Evolutionary conservation across 208 protist genomes (phyloP).

Genomic region (Sergeia podlipaevii): DNA sequence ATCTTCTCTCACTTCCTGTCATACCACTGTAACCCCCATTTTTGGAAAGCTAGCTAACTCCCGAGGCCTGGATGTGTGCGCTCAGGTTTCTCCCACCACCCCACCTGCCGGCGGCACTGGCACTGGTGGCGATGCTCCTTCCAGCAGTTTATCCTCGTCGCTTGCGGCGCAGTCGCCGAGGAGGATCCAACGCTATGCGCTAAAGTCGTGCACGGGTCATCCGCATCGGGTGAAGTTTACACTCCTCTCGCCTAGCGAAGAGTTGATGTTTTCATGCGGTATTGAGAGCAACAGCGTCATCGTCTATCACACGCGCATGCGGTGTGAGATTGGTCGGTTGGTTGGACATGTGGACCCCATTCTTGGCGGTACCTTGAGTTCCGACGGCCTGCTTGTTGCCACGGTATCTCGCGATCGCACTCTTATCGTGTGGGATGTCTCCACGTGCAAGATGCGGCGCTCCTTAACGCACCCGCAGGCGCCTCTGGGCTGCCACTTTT

Average conservation of each 20-base stretch:
- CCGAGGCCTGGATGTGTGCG: too few species aligned
- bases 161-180: too few species aligned
- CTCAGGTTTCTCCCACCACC: too few species aligned
- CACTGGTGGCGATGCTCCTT: too few species aligned
- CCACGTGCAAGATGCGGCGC: conserved; percentile 21
- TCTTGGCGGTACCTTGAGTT: conserved; percentile 16
- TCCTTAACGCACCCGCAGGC: conserved; percentile 22
- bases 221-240: conserved; percentile 1
- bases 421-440: conserved; percentile 23
- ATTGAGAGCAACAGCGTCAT: conserved; percentile 10
- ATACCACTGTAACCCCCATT: too few species aligned
- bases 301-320: conserved; percentile 16
- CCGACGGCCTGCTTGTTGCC: conserved; percentile 17
- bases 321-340: conserved; percentile 13
- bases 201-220: background rate
- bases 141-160: too few species aligned
- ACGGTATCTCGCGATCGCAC: conserved; percentile 23
- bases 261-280: conserved; percentile 21
- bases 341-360: conserved; percentile 17
- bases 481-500: conserved; percentile 23
- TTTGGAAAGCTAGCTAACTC: too few species aligned
- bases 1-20: too few species aligned
- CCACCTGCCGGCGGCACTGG: too few species aligned
- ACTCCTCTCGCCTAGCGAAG: conserved; percentile 7
- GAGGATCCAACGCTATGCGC: background rate